Conservation (phyloP, 768 basidiomycete genomes). For the Russula compacta region DNA sequence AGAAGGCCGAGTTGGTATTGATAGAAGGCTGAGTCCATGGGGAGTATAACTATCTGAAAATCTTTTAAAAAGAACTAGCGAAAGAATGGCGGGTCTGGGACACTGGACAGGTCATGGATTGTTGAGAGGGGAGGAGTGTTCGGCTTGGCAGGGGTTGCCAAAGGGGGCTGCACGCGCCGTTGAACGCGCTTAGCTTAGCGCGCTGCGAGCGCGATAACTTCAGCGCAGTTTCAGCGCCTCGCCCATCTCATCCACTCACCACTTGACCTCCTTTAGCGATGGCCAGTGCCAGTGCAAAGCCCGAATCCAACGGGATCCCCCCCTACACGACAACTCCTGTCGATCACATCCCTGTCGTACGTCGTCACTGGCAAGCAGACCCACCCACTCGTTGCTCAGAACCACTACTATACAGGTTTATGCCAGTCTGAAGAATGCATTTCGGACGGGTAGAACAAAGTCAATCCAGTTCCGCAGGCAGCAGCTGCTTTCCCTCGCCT, state of each 20-base stretch:
- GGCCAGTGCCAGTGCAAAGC: background rate
- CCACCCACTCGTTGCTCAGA: background rate
- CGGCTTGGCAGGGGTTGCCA: no score
- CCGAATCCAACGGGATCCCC: background rate
- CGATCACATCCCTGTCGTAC: conserved; percentile 24
- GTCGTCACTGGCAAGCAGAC: background rate
- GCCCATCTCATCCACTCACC: no score
- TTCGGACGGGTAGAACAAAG: conserved; percentile 55
- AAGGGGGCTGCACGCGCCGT: no score
- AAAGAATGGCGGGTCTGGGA: background rate
- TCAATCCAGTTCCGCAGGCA: conserved; percentile 62
- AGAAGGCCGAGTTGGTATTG: conserved; percentile 25
- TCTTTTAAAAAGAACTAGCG: background rate
- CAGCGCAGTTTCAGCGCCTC: no score
- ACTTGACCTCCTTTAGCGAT: background rate
- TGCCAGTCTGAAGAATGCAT: conserved; percentile 44
- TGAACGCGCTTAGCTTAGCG: no score
- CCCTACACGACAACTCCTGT: conserved; percentile 16
- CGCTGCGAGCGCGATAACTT: no score
- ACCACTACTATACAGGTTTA: conserved; percentile 38
- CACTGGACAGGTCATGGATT: background rate
- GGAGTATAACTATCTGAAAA: background rate
- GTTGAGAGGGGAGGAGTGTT: background rate
- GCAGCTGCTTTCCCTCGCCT: conserved; percentile 67
- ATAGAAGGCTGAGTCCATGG: conserved; percentile 22